Evolutionary conservation across 2,329 filamentous ascomycete genomes (phyloP), one percentile per base, ranked within the genome.

Genomic region (Fusarium tanahbumbuense): DNA sequence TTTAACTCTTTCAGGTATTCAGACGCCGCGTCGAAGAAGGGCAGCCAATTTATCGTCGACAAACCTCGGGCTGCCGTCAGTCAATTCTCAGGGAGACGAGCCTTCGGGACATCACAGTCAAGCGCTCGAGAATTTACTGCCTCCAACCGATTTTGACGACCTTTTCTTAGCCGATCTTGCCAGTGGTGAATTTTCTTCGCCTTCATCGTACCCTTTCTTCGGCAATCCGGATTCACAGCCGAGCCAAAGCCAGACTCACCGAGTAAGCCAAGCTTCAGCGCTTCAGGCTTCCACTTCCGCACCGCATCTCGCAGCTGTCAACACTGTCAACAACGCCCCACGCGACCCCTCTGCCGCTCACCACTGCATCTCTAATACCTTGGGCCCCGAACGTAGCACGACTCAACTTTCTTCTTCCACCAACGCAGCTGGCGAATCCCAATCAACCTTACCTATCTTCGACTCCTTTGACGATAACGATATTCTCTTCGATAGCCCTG

Each of bases 111-210:
- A 45, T 34, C 28, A 56, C 32, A 27, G 18, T 44, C 60, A 45
- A 22, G 54, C 55, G 12, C 46, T 65, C 25, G 45, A 62, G 18
- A 50, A 70, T 30, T 47, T 54, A 25, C 45, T 70, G 20, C 25
- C 46, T 10, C 32, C 50, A 25, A 42, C 58, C 34, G 56, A 61
- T 52, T 41, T 68, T 42, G 75, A 78, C 25, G 72, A 77, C 42
- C 58, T 68, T 18, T 73, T 72, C 37, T 64, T 81, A 22, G 56
- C 55, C 42, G 68, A 62, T n/a, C 56, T 81, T 27, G 64, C 71
- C 42, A 73, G 76, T 41, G 63, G 62, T 53, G 74, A 79, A 16
- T 79, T 79, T 56, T 81, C 79, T 12, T 81, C 80, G 4, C 79
- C 79, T 23, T 80, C 80, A 22, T 75, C 68, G 16, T 81, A 81